Evolutionary conservation across 2,329 filamentous ascomycete genomes (phyloP).

Genomic region (Colletotrichum sp.): DNA sequence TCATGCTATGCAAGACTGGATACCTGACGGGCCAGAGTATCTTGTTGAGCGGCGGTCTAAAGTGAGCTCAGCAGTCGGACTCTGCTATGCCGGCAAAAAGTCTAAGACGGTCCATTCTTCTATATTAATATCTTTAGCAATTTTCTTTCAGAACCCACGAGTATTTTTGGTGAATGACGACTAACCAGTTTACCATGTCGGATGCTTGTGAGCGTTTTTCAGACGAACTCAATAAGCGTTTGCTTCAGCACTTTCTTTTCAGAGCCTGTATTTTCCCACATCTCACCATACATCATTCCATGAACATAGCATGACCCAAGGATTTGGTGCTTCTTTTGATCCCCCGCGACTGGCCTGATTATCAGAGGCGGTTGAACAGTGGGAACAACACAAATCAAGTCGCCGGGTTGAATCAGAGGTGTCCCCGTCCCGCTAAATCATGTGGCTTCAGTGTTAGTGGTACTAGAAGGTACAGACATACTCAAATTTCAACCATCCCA

Average conservation of each 20-base stretch:
- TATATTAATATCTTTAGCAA: neutral
- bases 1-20: conserved; percentile 65
- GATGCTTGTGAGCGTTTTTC: neutral
- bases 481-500: neutral
- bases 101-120: neutral
- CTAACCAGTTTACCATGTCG: neutral
- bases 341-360: neutral
- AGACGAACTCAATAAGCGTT: neutral
- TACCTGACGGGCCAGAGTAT: conserved; percentile 65
- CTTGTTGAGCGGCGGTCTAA: conserved; percentile 56
- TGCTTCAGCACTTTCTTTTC: neutral
- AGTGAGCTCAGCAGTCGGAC: conserved; percentile 32
- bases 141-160: neutral
- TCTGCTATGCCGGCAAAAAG: neutral
- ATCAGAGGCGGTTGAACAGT: neutral
- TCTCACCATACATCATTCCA: neutral
- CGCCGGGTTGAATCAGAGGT: neutral
- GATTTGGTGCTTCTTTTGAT: neutral
- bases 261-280: neutral
- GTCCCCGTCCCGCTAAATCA: neutral
- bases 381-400: neutral
- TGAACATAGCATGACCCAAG: neutral
- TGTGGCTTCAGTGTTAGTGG: neutral
- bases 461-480: neutral
- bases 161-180: neutral